Evolutionary conservation across 2,329 filamentous ascomycete species (phyloP).

Genomic region (Trichoderma sp.): DNA sequence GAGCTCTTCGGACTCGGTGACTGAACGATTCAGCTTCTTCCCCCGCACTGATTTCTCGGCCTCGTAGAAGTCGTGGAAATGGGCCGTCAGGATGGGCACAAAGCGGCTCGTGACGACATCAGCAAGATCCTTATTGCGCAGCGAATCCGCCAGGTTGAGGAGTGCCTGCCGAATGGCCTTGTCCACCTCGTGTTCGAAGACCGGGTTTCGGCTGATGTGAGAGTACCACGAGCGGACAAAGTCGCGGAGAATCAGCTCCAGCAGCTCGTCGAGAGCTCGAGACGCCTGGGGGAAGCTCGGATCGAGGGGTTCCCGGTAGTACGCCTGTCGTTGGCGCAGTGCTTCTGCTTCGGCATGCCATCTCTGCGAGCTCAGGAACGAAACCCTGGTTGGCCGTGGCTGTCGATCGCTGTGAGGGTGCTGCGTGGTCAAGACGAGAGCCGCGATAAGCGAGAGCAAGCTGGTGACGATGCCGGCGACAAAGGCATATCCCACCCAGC

Average conservation of each 20-base stretch:
- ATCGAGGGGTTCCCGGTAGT: conserved; percentile 71
- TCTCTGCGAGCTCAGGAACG: conserved; percentile 62
- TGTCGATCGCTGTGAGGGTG: conserved; percentile 42
- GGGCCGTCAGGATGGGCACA: conserved; percentile 83
- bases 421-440: conserved; percentile 57
- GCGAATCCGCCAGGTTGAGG: conserved; percentile 67
- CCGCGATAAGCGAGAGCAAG: conserved; percentile 57
- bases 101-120: conserved; percentile 80
- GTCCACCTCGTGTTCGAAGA: conserved; percentile 87
- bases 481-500: conserved; percentile 85
- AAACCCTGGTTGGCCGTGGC: conserved; percentile 49
- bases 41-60: conserved; percentile 87
- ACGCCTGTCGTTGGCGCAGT: conserved; percentile 66
- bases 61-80: conserved; percentile 87
- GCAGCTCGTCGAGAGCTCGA: conserved; percentile 74
- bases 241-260: conserved; percentile 76
- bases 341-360: conserved; percentile 74
- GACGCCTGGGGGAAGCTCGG: conserved; percentile 77
- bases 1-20: conserved; percentile 95
- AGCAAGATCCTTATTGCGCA: conserved; percentile 78
- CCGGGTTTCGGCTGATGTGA: conserved; percentile 76
- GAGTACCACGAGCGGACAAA: conserved; percentile 89
- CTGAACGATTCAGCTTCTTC: conserved; percentile 80
- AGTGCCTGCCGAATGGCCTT: conserved; percentile 74
- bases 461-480: conserved; percentile 65